Conservation (phyloP, 2,329 filamentous ascomycete species). For the Ambrosiella cleistominuta region DNA sequence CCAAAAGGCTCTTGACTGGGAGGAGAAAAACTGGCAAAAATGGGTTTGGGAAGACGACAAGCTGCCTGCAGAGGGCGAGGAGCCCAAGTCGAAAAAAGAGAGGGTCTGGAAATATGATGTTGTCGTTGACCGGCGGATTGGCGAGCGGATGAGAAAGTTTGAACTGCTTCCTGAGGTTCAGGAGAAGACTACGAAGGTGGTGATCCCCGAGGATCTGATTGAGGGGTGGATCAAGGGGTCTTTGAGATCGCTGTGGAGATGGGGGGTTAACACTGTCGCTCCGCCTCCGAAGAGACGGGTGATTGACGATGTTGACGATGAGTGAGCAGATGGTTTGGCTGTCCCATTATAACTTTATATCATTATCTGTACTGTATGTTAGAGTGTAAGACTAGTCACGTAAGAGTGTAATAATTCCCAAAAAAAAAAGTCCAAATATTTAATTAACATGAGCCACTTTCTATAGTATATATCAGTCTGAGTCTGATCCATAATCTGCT, state of each 20-base stretch:
- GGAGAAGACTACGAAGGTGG: constrained; percentile 42
- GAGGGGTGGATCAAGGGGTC: constrained; percentile 51
- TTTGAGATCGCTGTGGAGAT: constrained; percentile 34
- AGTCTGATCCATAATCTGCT: constrained; percentile 37
- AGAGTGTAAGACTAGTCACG: neutral
- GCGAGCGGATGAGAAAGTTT: constrained; percentile 64
- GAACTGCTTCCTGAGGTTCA: constrained; percentile 53
- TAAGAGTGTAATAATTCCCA: neutral
- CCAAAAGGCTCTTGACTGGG: constrained; percentile 43
- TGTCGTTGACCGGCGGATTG: constrained; percentile 59
- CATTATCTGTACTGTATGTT: constrained; percentile 12
- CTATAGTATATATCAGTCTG: neutral
- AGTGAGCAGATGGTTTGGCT: constrained; percentile 15
- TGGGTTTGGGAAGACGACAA: constrained; percentile 40
- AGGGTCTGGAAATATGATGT: constrained; percentile 61
- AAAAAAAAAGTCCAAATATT: neutral
- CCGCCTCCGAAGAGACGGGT: constrained; percentile 25
- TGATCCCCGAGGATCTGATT: constrained; percentile 48
- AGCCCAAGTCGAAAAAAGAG: constrained; percentile 32
- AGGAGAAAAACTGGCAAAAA: constrained; percentile 75
- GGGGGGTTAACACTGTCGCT: constrained; percentile 27
- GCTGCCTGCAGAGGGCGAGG: constrained; percentile 22
- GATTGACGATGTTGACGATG: constrained; percentile 22
- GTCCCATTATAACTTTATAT: constrained; percentile 3
- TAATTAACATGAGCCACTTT: neutral